Evolutionary conservation across 306 rosid species (phyloP).

Genomic region (Trifolium fragiferum): DNA sequence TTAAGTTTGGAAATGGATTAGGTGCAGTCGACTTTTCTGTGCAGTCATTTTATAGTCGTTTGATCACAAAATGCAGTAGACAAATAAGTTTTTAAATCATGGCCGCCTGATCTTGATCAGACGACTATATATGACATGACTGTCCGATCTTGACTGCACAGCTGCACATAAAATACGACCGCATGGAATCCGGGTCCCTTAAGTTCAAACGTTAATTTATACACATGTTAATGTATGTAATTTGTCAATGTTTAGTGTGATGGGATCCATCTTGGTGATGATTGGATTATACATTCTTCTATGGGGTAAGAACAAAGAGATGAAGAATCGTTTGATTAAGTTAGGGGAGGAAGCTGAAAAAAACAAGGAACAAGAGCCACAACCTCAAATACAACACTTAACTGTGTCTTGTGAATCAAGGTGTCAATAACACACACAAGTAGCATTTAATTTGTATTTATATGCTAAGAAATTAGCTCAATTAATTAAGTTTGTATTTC

Average conservation of each 20-base stretch:
- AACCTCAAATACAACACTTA: conserved; percentile 50
- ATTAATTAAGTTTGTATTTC: not conserved
- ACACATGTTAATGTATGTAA: not conserved
- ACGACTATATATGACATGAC: no score
- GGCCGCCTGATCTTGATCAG: no score
- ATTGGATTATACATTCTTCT: conserved; percentile 82
- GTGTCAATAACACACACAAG: conserved; percentile 32
- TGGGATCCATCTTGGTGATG: conserved; percentile 81
- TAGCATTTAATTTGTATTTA: not conserved
- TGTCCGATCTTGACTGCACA: no score
- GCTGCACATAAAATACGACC: no score
- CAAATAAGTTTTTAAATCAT: no score
- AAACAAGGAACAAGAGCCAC: conserved; percentile 58
- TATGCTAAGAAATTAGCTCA: not conserved
- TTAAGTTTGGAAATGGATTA: no score
- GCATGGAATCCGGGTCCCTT: no score
- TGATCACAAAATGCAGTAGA: no score
- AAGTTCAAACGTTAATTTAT: not conserved
- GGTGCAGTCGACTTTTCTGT: no score
- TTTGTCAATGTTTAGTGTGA: conserved; percentile 47
- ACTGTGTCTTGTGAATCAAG: conserved; percentile 53
- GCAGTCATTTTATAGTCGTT: no score
- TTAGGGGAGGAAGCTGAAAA: conserved; percentile 51
- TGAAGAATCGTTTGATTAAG: conserved; percentile 51
- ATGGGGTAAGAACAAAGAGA: conserved; percentile 88